Conservation (phyloP, 1,139 yeast species). For the Suhomyces kunorum region DNA sequence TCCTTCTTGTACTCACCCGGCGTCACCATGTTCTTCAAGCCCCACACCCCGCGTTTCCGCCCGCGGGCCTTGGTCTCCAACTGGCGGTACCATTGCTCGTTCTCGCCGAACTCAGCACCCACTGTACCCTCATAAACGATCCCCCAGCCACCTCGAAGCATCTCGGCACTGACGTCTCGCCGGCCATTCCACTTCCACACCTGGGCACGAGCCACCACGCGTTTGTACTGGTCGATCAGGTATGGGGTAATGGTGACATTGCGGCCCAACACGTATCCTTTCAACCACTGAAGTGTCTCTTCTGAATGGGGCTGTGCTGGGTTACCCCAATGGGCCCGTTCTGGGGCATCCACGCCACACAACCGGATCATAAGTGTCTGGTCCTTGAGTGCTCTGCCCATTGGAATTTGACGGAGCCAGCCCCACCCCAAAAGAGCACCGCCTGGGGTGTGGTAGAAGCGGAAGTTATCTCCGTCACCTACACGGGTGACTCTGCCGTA, state of each 20-base stretch:
- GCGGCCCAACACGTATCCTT: conserved; percentile 61
- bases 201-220: conserved; percentile 82
- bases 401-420: conserved; percentile 65
- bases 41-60: conserved; percentile 71
- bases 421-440: conserved; percentile 91
- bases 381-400: conserved; percentile 50
- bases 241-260: conserved; percentile 75
- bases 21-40: conserved; percentile 55
- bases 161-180: conserved; percentile 81
- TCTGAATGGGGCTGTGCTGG: conserved; percentile 88
- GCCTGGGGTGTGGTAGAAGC: conserved; percentile 92
- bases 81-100: conserved; percentile 56
- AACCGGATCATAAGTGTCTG: conserved; percentile 68
- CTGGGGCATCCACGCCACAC: conserved; percentile 99
- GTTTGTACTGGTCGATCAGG: conserved; percentile 80
- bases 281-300: conserved; percentile 81
- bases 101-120: conserved; percentile 85
- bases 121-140: conserved; percentile 80
- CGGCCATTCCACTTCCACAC: conserved; percentile 75
- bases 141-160: conserved; percentile 81
- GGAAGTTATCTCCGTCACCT: conserved; percentile 96
- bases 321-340: conserved; percentile 89
- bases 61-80: conserved; percentile 63
- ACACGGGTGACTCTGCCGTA: conserved; percentile 86
- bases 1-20: conserved; percentile 79